Evolutionary conservation across 148 eudicot genomes (phyloP).

Genomic region (Limonium bicolor): DNA sequence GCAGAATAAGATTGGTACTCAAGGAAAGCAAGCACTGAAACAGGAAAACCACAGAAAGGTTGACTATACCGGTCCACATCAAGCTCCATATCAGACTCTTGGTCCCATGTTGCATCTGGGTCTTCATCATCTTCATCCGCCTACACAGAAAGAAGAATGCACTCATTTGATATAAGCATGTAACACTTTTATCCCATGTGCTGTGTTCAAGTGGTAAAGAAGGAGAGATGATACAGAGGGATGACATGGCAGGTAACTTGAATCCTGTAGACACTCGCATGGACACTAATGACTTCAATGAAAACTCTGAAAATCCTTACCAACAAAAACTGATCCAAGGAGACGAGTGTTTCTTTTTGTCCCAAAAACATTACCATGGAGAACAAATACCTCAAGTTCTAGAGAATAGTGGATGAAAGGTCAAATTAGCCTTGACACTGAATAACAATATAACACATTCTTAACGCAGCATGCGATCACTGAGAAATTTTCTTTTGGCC

Average conservation of each 20-base stretch:
- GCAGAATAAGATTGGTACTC: neutral
- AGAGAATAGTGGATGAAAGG: no score
- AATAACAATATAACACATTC: no score
- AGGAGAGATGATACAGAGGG: neutral
- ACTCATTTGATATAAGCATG: neutral
- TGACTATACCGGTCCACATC: conserved; percentile 38
- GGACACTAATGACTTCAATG: conserved; percentile 2
- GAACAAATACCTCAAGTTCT: no score
- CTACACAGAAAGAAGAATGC: conserved; percentile 18
- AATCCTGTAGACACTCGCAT: conserved; percentile 15
- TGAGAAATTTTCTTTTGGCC: no score
- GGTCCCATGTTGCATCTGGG: conserved; percentile 66
- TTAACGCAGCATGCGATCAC: no score
- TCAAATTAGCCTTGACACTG: no score
- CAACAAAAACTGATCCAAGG: no score
- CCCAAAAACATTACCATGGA: no score
- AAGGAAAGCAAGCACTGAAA: neutral
- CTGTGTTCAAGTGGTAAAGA: neutral
- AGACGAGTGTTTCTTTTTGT: no score
- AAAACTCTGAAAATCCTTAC: neutral
- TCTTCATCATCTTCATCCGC: conserved; percentile 74
- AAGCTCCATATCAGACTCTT: conserved; percentile 65
- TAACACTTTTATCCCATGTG: neutral
- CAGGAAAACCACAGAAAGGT: conserved; percentile 1
- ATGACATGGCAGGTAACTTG: neutral